Conservation (phyloP, 768 basidiomycete genomes). For the Mycena haematopus region DNA sequence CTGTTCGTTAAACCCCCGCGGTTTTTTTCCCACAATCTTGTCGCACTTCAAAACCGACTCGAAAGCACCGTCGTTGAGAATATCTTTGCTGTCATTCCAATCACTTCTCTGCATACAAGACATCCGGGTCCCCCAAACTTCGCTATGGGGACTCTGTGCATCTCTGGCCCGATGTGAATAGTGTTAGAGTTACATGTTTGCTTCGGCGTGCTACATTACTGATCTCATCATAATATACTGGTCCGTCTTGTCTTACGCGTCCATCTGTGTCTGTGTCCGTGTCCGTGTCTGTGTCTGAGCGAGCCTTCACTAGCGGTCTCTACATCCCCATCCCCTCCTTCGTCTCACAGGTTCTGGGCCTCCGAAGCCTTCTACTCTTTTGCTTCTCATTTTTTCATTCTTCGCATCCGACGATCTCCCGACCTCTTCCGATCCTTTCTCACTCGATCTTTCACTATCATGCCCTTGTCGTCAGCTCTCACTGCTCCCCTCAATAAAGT, state of each 20-base stretch:
- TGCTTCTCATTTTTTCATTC: too few relatives aligned
- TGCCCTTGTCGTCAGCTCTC: not conserved
- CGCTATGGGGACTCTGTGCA: constrained; percentile 2
- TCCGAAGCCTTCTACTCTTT: too few relatives aligned
- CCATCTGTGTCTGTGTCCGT: not conserved
- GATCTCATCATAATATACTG: too few relatives aligned
- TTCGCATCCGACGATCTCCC: too few relatives aligned
- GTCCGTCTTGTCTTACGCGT: not conserved
- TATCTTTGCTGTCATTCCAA: not conserved
- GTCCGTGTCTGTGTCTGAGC: too few relatives aligned
- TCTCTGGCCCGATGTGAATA: not conserved
- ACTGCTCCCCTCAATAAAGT: not conserved
- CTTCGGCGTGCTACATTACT: too few relatives aligned
- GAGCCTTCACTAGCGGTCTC: not conserved
- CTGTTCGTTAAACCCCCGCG: not conserved
- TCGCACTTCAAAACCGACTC: not conserved
- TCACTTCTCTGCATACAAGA: not conserved
- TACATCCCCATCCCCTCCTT: not conserved
- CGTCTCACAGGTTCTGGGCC: not conserved
- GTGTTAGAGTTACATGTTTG: too few relatives aligned
- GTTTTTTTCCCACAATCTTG: not conserved
- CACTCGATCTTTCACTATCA: too few relatives aligned
- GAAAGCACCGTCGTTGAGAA: not conserved
- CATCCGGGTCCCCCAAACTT: not conserved
- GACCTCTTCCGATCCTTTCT: too few relatives aligned